Conservation (phyloP, 768 basidiomycete genomes). For the Pisolithus tinctorius region DNA sequence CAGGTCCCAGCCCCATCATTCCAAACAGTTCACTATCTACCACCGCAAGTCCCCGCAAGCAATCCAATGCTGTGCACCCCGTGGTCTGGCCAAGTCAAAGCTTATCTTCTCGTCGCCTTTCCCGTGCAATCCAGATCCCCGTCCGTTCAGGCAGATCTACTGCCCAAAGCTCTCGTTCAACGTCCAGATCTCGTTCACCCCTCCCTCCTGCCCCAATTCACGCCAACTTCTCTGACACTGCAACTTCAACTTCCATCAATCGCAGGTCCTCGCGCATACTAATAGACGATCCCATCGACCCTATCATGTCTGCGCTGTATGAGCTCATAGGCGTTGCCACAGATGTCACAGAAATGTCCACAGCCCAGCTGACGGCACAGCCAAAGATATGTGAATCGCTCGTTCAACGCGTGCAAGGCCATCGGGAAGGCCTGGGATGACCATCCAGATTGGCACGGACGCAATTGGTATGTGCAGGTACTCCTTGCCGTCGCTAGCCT, state of each 20-base stretch:
- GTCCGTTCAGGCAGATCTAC: slow-evolving; percentile 57
- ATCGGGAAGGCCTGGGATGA: slow-evolving; percentile 97
- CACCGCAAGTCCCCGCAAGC: slow-evolving; percentile 59
- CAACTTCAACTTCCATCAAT: slow-evolving; percentile 38
- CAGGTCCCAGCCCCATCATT: slow-evolving; percentile 54
- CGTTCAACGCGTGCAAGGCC: slow-evolving; percentile 82
- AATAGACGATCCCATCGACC: slow-evolving; percentile 80
- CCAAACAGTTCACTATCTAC: slow-evolving; percentile 59
- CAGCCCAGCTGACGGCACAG: slow-evolving; percentile 76
- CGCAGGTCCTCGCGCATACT: slow-evolving; percentile 78
- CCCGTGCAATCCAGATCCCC: slow-evolving; percentile 76
- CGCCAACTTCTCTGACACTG: slow-evolving; percentile 56
- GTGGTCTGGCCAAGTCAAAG: slow-evolving; percentile 51
- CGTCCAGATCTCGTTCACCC: slow-evolving; percentile 91
- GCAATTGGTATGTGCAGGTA: slow-evolving; percentile 97
- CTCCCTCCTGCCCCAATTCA: slow-evolving; percentile 66
- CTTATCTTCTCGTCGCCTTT: slow-evolving; percentile 70
- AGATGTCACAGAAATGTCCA: slow-evolving; percentile 86
- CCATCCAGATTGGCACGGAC: slow-evolving; percentile 95
- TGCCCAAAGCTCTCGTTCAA: slow-evolving; percentile 81
- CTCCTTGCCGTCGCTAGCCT: slow-evolving; percentile 93
- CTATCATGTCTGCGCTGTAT: slow-evolving; percentile 85
- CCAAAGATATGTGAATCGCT: slow-evolving; percentile 81
- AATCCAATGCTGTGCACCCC: slow-evolving; percentile 40
- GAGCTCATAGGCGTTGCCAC: slow-evolving; percentile 91